Conservation (phyloP, 192 early-diverging fungal species). For the Phlyctochytrium bullatum region DNA sequence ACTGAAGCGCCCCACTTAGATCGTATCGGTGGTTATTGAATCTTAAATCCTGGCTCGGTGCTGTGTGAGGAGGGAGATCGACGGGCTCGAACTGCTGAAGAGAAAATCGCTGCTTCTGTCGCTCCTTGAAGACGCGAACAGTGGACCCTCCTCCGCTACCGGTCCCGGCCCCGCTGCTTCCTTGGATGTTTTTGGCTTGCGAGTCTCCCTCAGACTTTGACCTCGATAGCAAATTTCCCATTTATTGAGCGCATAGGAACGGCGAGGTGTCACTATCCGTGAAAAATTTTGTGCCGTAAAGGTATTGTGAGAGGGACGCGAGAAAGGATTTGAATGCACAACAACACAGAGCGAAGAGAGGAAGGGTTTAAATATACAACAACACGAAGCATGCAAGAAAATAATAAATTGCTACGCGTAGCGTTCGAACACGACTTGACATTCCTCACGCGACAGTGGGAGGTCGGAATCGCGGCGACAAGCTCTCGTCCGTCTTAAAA, state of each 20-base stretch:
- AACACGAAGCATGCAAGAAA: too few species aligned
- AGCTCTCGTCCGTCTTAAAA: too few species aligned
- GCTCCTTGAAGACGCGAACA: not conserved
- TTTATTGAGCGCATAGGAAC: too few species aligned
- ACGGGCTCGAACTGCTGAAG: not conserved
- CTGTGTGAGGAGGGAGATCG: not conserved
- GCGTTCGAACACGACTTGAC: too few species aligned
- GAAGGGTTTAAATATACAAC: too few species aligned
- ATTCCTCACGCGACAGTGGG: too few species aligned
- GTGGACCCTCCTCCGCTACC: not conserved
- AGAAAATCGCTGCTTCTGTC: not conserved
- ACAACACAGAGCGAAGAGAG: too few species aligned
- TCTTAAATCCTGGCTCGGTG: not conserved
- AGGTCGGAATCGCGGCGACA: too few species aligned
- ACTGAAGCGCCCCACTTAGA: not conserved
- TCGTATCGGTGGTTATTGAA: not conserved
- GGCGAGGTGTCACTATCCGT: too few species aligned
- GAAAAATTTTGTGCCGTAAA: not conserved
- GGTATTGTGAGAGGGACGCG: too few species aligned
- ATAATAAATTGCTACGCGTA: too few species aligned
- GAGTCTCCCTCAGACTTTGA: not conserved
- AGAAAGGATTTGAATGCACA: too few species aligned
- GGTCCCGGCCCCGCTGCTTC: not conserved
- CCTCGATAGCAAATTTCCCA: not conserved
- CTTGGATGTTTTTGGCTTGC: not conserved